These are phyloP conservation scores for Pseudoneurospora amorphoporcata DNA, from an alignment of 495 filamentous ascomycete species.

Conservation along the genomic window DNA sequence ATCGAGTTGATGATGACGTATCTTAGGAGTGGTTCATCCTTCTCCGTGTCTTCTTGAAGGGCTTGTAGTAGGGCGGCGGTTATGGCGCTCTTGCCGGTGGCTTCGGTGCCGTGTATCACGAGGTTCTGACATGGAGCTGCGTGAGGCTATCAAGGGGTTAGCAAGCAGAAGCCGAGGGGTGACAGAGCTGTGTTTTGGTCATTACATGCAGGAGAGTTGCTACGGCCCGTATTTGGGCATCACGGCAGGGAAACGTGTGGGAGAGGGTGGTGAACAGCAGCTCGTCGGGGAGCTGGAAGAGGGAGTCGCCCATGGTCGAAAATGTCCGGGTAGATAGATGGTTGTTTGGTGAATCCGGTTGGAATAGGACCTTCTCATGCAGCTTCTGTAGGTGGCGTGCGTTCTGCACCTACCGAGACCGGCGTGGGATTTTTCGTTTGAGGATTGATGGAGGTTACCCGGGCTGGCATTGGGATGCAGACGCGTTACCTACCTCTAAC, in stretches of 20 bases:
- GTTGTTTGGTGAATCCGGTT: neutral
- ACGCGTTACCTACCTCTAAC: neutral
- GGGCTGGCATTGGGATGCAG: neutral
- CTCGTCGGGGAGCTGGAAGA: conserved; percentile 43
- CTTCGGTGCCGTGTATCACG: conserved; percentile 74
- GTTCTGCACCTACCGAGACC: neutral
- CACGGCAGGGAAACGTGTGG: conserved; percentile 47
- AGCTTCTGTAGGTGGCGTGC: too few species aligned
- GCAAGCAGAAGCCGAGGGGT: neutral
- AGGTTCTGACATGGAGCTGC: conserved; percentile 46
- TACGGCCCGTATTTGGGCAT: conserved; percentile 52
- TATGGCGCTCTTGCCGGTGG: conserved; percentile 82
- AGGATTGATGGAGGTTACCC: neutral
- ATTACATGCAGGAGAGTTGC: conserved; percentile 50
- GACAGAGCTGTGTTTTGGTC: conserved; percentile 9
- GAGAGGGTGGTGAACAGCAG: conserved; percentile 41
- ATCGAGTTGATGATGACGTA: conserved; percentile 66
- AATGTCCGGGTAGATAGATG: neutral
- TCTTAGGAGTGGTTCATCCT: conserved; percentile 24
- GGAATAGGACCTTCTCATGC: too few species aligned
- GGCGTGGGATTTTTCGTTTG: neutral
- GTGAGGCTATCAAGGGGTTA: conserved; percentile 18
- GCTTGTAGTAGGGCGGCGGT: conserved; percentile 48
- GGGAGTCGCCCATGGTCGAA: conserved; percentile 7
- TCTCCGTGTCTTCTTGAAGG: conserved; percentile 2